Evolutionary conservation across 768 basidiomycete species (phyloP).

Genomic region (Calvatia gigantea): DNA sequence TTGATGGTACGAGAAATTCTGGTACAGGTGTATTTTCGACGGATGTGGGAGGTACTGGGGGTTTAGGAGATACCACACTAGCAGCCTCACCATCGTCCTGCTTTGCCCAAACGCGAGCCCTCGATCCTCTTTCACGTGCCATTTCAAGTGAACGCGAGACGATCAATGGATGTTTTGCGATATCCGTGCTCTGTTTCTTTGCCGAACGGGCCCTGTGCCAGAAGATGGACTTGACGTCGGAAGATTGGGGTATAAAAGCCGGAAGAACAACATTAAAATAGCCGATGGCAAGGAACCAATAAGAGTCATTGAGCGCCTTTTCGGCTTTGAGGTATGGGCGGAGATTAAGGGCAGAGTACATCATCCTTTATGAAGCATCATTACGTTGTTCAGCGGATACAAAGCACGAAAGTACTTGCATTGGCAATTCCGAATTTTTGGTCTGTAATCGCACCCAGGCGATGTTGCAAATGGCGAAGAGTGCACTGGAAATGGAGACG

Average conservation of each 20-base stretch:
- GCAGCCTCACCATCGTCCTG: constrained; percentile 69
- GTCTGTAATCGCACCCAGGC: constrained; percentile 61
- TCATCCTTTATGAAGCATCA: constrained; percentile 46
- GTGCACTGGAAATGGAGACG: constrained; percentile 70
- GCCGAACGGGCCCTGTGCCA: constrained; percentile 74
- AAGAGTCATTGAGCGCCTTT: constrained; percentile 51
- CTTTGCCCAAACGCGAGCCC: constrained; percentile 65
- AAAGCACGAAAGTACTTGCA: constrained; percentile 30
- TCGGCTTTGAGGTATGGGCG: constrained; percentile 52
- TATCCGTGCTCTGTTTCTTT: constrained; percentile 63
- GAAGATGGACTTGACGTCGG: constrained; percentile 44
- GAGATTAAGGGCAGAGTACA: constrained; percentile 85
- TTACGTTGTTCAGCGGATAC: background rate
- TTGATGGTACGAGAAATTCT: constrained; percentile 3
- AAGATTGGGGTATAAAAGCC: constrained; percentile 53
- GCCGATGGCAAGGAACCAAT: constrained; percentile 80
- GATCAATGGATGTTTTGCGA: constrained; percentile 61
- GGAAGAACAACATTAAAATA: constrained; percentile 84
- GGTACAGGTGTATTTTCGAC: constrained; percentile 19
- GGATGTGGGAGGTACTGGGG: constrained; percentile 17
- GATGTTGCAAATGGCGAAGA: constrained; percentile 74
- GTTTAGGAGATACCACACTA: constrained; percentile 35
- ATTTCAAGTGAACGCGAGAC: constrained; percentile 60
- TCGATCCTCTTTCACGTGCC: constrained; percentile 57
- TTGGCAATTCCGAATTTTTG: constrained; percentile 46